Evolutionary conservation across 2,329 filamentous ascomycete genomes (phyloP).

Genomic region (Bipolaris cookei): DNA sequence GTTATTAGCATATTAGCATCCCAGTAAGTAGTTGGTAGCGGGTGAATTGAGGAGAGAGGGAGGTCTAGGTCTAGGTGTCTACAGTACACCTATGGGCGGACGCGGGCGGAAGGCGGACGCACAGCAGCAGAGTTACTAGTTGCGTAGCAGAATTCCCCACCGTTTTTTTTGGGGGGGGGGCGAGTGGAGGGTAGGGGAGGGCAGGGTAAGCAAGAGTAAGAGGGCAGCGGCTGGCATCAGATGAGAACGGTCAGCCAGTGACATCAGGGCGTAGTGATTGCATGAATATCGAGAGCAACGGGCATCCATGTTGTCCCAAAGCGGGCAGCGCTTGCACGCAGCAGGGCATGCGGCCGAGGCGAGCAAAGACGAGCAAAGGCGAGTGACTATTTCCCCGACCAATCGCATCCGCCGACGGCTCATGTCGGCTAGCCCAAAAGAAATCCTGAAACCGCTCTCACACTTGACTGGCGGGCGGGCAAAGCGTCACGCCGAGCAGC

Average conservation of each 20-base stretch:
- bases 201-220: background rate
- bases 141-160: slow-evolving; percentile 10
- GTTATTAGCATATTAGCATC: slow-evolving; percentile 3
- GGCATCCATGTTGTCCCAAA: slow-evolving; percentile 26
- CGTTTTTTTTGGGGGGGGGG: background rate
- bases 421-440: slow-evolving; percentile 38
- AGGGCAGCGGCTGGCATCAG: slow-evolving; percentile 9
- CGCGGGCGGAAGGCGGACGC: no score
- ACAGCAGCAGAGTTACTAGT: background rate
- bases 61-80: no score
- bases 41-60: background rate
- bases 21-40: slow-evolving; percentile 6
- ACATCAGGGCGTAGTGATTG: slow-evolving; percentile 34
- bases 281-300: slow-evolving; percentile 40
- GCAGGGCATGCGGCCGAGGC: slow-evolving; percentile 27
- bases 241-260: slow-evolving; percentile 30
- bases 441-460: slow-evolving; percentile 45
- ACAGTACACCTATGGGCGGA: no score
- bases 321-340: slow-evolving; percentile 40
- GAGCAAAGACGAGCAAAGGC: background rate
- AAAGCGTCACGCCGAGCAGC: slow-evolving; percentile 42
- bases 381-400: slow-evolving; percentile 39
- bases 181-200: background rate
- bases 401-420: slow-evolving; percentile 33
- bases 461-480: slow-evolving; percentile 34